Evolutionary conservation across 805 yeast species (phyloP), one percentile per base, ranked within the genome.

Genomic region (Pichia scutulata): DNA sequence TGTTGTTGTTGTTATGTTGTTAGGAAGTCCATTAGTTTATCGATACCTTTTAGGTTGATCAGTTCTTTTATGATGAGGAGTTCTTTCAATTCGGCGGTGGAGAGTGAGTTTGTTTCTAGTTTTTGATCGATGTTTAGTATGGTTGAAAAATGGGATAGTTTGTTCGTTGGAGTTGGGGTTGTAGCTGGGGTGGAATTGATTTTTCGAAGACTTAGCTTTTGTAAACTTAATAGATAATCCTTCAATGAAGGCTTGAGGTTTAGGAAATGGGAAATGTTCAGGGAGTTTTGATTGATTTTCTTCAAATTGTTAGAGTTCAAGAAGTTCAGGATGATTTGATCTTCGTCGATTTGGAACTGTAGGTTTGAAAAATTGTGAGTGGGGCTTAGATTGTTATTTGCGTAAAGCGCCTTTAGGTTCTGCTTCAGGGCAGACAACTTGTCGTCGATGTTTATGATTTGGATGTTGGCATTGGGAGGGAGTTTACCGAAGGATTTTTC

Each of bases 21-120:
- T 50, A 89, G 71, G 62, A 88, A 84, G 42, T 76, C 65, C 55
- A 87, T 47, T 42, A 89, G 64, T 44, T 77, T 75, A 5, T 81
- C 87, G 56, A 77, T 76, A 1, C 96, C 96, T 64, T 86, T 89
- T 41, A 77, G 53, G 55, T 78, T 75, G 64, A 90, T 74, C 47
- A 90, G 67, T 57, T 72, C 69, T 59, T 80, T 82, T 42, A 89
- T 76, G 23, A 78, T 69, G 37, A 70, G 53, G 25, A 86, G 69
- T 46, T 82, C 82, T 4, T 67, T 60, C 1, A 77, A 40, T 55
- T 84, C 90, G 3, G 67, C 64, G 1, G 46, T 13, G 4, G 49
- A 16, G n/a, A 50, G 39, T 0, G 45, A 28, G 33, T 64, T 57
- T 47, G 53, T 39, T 28, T 56, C 57, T 10, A 55, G 30, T 39